Evolutionary conservation across 2,329 filamentous ascomycete species (phyloP), one percentile per base, ranked within the genome.

Genomic region (Phyllosticta citriasiana): DNA sequence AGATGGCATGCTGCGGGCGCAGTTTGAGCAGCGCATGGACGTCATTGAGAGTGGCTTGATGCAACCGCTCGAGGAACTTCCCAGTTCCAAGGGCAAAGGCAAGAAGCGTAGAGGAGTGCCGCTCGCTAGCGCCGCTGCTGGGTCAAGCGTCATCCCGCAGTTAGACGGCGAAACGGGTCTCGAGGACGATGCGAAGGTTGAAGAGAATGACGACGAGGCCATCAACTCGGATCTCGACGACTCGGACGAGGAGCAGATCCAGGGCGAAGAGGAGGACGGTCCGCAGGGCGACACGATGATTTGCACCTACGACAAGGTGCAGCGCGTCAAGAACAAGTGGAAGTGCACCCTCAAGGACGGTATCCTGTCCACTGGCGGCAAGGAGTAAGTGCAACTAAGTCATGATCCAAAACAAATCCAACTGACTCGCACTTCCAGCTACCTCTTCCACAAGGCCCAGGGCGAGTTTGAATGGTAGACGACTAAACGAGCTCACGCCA

Each of bases 141-240:
- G n/a, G 8, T n/a, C 35, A 14, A 57, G 47, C 24, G 35, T 19
- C 27, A 73, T 78, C 12, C 72, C 77, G 40, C 77, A 79, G 61
- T 72, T 80, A 30, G 82, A 85, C 66, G 88, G 87, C 4, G 72
- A 73, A 24, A 54, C 63, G 6, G 79, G 80, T 10, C 26, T 52
- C 50, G 84, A 84, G 24, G 79, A 83, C 5, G 84, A 85, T 53
- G 84, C 83, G 53, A 80, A 84, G 40, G 80, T 83, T 67, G 71
- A 76, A 14, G 76, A 79, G 52, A 74, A 76, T 12, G 92, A 97
- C 65, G 93, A 96, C 66, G 92, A 99, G 73, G 94, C 93, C 1
- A 99, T 99, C 77, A 99, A 99, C 74, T 97, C 94, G 0, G 94
- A 99, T 69, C 85, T 99, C 3, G 94, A 99, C 71, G 94, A 99